Evolutionary conservation across 768 basidiomycete genomes (phyloP).

Genomic region (Pleurotus eryngii): DNA sequence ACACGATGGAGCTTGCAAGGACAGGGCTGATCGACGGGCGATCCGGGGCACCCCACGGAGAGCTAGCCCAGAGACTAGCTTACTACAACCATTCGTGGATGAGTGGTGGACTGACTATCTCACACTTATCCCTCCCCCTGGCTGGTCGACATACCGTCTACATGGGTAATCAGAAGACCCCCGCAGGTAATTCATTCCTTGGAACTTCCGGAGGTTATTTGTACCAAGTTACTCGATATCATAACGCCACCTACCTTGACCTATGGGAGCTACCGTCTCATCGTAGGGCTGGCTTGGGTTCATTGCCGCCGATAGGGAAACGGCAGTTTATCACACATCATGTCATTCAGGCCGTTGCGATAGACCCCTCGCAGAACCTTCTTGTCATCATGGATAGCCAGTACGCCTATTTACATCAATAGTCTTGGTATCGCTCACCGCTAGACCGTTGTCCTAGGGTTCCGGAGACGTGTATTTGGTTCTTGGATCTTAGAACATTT

Average conservation of each 20-base stretch:
- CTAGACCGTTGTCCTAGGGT: not conserved
- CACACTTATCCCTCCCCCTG: not conserved
- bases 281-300: not conserved
- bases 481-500: not conserved
- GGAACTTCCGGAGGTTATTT: constrained; percentile 1
- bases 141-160: not conserved
- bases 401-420: not conserved
- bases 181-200: constrained; percentile 3
- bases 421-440: not conserved
- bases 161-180: not conserved
- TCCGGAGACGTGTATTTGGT: constrained; percentile 4
- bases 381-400: constrained; percentile 1
- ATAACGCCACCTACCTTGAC: constrained; percentile 1
- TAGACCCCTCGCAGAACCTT: constrained; percentile 1
- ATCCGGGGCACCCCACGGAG: constrained; percentile 2
- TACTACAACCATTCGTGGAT: constrained; percentile 4
- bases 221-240: constrained; percentile 3
- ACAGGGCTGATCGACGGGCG: not conserved
- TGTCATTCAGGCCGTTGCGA: constrained; percentile 3
- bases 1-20: constrained; percentile 3
- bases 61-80: not conserved
- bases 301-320: constrained; percentile 1
- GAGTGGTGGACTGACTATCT: constrained; percentile 4
- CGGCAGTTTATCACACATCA: not conserved
- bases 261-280: constrained; percentile 5